phyloP scores from a whole-genome alignment of 2,329 filamentous ascomycete genomes.

The Xylaria digitata region DNA sequence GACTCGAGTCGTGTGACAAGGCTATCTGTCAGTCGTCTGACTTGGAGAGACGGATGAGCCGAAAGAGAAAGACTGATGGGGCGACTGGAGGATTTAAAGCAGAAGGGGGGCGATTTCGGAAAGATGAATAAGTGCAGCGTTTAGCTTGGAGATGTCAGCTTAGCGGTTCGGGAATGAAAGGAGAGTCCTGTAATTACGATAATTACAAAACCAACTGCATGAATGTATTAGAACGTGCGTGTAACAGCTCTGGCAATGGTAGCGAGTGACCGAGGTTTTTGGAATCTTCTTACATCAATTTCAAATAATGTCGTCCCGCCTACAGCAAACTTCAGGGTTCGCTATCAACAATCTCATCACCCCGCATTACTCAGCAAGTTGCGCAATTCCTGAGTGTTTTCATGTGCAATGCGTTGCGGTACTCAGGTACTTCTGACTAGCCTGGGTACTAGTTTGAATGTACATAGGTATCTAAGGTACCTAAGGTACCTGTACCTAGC shows the following conservation, averaged over 20 bases:
- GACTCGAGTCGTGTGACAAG: slow-evolving; percentile 1
- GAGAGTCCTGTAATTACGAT: not conserved
- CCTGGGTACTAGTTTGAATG: no score
- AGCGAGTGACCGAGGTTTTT: slow-evolving; percentile 19
- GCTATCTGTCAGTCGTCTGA: not conserved
- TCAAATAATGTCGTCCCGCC: slow-evolving; percentile 28
- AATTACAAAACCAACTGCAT: slow-evolving; percentile 1
- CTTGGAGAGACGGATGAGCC: not conserved
- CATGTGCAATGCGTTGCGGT: slow-evolving; percentile 5
- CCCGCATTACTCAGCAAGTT: slow-evolving; percentile 40
- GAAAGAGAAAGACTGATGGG: not conserved
- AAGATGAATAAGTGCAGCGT: not conserved
- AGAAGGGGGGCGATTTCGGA: slow-evolving; percentile 14
- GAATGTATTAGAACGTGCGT: no score
- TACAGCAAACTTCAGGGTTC: slow-evolving; percentile 15
- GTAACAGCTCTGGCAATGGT: not conserved
- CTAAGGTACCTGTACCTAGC: no score
- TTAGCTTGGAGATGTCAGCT: no score
- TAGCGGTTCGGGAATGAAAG: not conserved
- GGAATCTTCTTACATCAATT: slow-evolving; percentile 36
- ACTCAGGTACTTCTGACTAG: no score
- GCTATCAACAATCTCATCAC: slow-evolving; percentile 9
- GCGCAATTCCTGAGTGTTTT: slow-evolving; percentile 15
- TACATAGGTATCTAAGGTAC: no score
- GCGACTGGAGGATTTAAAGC: not conserved